Evolutionary conservation across 495 filamentous ascomycete genomes (phyloP).

Genomic region (Xylaria telfairii): DNA sequence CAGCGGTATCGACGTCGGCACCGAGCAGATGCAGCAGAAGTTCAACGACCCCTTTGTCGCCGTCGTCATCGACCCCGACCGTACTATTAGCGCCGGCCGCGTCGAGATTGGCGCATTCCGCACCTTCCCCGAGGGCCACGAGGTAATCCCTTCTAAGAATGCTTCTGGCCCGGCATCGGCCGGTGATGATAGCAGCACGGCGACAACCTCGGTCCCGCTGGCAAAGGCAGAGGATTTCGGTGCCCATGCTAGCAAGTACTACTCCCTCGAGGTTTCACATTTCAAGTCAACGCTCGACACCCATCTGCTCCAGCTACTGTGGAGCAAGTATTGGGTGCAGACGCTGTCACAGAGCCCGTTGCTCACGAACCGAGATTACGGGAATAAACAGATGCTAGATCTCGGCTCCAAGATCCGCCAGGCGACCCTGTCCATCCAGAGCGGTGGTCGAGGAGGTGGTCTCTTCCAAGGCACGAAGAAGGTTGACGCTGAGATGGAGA

Average conservation of each 20-base stretch:
- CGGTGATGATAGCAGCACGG: conserved; percentile 24
- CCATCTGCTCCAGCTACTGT: conserved; percentile 83
- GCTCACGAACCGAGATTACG: conserved; percentile 91
- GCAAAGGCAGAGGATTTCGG: conserved; percentile 96
- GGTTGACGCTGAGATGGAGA: conserved; percentile 71
- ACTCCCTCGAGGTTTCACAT: conserved; percentile 86
- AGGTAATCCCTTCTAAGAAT: conserved; percentile 32
- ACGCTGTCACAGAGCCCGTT: conserved; percentile 96
- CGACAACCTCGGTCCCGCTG: conserved; percentile 73
- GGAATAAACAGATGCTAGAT: conserved; percentile 90
- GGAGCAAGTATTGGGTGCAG: conserved; percentile 99
- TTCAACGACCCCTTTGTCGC: conserved; percentile 91
- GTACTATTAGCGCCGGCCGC: conserved; percentile 91
- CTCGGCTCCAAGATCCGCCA: conserved; percentile 79
- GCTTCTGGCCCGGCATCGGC: not conserved
- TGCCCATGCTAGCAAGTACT: conserved; percentile 88
- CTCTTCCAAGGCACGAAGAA: conserved; percentile 23
- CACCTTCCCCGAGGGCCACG: conserved; percentile 83
- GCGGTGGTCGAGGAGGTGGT: conserved; percentile 26
- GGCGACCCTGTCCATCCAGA: conserved; percentile 56
- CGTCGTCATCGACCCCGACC: conserved; percentile 96
- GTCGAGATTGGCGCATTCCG: conserved; percentile 98
- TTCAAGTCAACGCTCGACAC: conserved; percentile 92
- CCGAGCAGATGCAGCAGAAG: conserved; percentile 81
- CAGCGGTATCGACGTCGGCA: conserved; percentile 91